These are phyloP conservation scores for Massariosphaeria phaeospora DNA, from an alignment of 495 filamentous ascomycete species.

Conservation along the genomic window DNA sequence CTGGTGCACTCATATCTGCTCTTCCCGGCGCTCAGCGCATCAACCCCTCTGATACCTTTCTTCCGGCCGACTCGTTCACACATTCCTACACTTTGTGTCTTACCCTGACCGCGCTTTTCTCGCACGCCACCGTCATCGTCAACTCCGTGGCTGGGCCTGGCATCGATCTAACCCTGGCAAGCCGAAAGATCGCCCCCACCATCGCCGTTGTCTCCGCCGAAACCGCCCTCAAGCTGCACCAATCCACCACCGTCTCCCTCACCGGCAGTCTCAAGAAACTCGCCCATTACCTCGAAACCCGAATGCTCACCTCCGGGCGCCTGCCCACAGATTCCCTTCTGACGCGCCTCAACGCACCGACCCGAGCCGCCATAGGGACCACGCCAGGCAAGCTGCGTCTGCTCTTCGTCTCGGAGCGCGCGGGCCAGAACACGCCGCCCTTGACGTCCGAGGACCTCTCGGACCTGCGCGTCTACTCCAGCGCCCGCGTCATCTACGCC, in stretches of 20 bases:
- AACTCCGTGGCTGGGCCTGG: conserved; percentile 74
- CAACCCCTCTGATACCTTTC: conserved; percentile 68
- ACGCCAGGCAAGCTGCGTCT: conserved; percentile 71
- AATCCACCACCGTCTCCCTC: conserved; percentile 47
- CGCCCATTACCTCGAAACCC: conserved; percentile 64
- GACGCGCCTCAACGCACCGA: conserved; percentile 57
- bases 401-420: conserved; percentile 60
- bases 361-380: conserved; percentile 56
- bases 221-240: conserved; percentile 64
- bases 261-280: conserved; percentile 52
- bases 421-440: conserved; percentile 47
- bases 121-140: conserved; percentile 78
- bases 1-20: conserved; percentile 68
- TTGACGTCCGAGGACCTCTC: conserved; percentile 64
- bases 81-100: conserved; percentile 72
- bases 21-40: conserved; percentile 71
- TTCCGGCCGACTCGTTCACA: conserved; percentile 80
- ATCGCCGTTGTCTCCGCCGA: conserved; percentile 74
- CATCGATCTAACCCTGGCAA: conserved; percentile 65
- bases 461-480: conserved; percentile 73
- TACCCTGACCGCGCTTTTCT: conserved; percentile 76
- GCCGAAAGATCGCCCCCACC: conserved; percentile 70
- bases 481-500: conserved; percentile 78
- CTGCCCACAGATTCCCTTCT: conserved; percentile 66
- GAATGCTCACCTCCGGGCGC: conserved; percentile 62